Evolutionary conservation across 805 yeast species (phyloP).

Genomic region (Candida yuanshanica): DNA sequence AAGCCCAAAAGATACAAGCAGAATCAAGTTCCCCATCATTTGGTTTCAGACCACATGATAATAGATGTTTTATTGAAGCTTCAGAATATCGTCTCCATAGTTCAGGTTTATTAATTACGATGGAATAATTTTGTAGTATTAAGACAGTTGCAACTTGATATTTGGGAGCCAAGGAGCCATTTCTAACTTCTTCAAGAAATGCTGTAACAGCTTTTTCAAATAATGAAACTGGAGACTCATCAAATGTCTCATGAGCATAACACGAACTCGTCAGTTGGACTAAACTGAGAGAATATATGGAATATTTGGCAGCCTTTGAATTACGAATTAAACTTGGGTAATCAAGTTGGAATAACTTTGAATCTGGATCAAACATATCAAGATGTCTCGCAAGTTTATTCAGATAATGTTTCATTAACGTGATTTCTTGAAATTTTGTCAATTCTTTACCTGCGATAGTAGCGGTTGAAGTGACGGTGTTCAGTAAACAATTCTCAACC

Average conservation of each 20-base stretch:
- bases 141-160: background rate
- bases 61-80: background rate
- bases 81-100: background rate
- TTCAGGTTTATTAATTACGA: background rate
- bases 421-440: constrained; percentile 3
- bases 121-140: background rate
- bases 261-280: background rate
- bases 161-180: background rate
- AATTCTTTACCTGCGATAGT: background rate
- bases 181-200: background rate
- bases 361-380: constrained; percentile 2
- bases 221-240: background rate
- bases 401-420: constrained; percentile 5
- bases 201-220: constrained; percentile 5
- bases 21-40: background rate
- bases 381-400: constrained; percentile 1
- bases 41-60: background rate
- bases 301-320: constrained; percentile 3
- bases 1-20: background rate
- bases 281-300: constrained; percentile 7
- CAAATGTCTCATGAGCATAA: too few relatives aligned
- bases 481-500: background rate
- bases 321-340: constrained; percentile 3
- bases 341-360: background rate
- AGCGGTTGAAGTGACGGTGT: background rate